Conservation (phyloP, 306 rosid species). For the Lotus japonicus region DNA sequence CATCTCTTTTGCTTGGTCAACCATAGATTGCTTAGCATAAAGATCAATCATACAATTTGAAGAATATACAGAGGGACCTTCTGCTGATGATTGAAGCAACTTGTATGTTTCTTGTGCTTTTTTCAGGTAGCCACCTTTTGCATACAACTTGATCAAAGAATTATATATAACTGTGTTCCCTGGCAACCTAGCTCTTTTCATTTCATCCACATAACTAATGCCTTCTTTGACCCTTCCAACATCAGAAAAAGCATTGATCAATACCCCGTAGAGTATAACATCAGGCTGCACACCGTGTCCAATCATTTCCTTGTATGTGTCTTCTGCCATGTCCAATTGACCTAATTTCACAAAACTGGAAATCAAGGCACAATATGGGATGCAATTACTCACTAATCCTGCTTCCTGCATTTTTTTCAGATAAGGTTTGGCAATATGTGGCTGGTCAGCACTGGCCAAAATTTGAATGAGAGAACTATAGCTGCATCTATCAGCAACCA, state of each 20-base stretch:
- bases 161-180: constrained; percentile 64
- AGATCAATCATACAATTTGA: constrained; percentile 90
- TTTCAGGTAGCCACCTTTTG: constrained; percentile 65
- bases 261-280: constrained; percentile 59
- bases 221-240: constrained; percentile 68
- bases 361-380: constrained; percentile 62
- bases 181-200: constrained; percentile 60
- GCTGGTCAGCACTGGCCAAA: constrained; percentile 57
- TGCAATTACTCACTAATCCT: constrained; percentile 70
- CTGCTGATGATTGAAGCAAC: constrained; percentile 52
- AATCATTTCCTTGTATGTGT: constrained; percentile 64
- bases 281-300: constrained; percentile 57
- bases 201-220: constrained; percentile 47
- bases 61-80: constrained; percentile 57
- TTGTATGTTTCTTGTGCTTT: constrained; percentile 73
- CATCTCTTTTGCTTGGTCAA: constrained; percentile 61
- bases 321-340: constrained; percentile 61
- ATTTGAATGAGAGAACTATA: constrained; percentile 73
- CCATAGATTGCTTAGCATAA: constrained; percentile 63
- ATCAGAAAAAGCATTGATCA: constrained; percentile 79
- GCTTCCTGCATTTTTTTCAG: constrained; percentile 72
- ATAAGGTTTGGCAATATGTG: constrained; percentile 52
- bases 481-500: constrained; percentile 68
- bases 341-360: constrained; percentile 76
- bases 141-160: constrained; percentile 76